phyloP scores from a whole-genome alignment of 768 basidiomycete genomes.

The Kwoniella shandongensis region DNA sequence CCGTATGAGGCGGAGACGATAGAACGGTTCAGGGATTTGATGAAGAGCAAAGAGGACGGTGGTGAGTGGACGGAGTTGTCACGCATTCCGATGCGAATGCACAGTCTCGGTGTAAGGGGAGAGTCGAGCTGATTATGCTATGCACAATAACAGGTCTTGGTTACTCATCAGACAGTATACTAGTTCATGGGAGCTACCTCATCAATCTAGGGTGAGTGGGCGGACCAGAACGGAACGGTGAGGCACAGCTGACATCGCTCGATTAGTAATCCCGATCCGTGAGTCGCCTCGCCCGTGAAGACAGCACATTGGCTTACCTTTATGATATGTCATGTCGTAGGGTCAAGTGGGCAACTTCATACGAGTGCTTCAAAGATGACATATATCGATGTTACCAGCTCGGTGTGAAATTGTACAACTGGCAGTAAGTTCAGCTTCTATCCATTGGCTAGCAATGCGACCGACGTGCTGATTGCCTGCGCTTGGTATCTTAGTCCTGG shows the following conservation, averaged over 20 bases:
- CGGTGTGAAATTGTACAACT: slow-evolving; percentile 73
- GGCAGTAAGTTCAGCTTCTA: slow-evolving; percentile 66
- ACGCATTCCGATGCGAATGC: not conserved
- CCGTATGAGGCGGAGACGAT: slow-evolving; percentile 62
- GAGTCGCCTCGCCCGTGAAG: slow-evolving; percentile 45
- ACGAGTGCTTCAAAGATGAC: slow-evolving; percentile 77
- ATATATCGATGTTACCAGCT: slow-evolving; percentile 73
- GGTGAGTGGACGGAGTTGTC: slow-evolving; percentile 26
- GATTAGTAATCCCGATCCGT: slow-evolving; percentile 66
- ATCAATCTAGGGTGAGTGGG: slow-evolving; percentile 65
- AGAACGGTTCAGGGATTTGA: slow-evolving; percentile 62
- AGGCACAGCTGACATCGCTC: not conserved
- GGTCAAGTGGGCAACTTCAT: slow-evolving; percentile 49
- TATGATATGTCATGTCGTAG: slow-evolving; percentile 31
- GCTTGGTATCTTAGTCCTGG: slow-evolving; percentile 62
- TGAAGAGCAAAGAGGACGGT: slow-evolving; percentile 56
- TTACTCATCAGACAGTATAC: slow-evolving; percentile 64
- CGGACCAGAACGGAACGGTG: not conserved
- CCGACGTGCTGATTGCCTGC: not conserved
- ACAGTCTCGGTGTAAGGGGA: not conserved
- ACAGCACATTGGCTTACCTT: too few species aligned
- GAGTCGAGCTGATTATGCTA: not conserved
- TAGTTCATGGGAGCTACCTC: slow-evolving; percentile 83
- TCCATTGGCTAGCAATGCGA: not conserved
- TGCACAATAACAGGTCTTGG: slow-evolving; percentile 55